Base-by-base conservation (phyloP, 2,329 filamentous ascomycete species). In the Pyricularia pennisetigena region DNA sequence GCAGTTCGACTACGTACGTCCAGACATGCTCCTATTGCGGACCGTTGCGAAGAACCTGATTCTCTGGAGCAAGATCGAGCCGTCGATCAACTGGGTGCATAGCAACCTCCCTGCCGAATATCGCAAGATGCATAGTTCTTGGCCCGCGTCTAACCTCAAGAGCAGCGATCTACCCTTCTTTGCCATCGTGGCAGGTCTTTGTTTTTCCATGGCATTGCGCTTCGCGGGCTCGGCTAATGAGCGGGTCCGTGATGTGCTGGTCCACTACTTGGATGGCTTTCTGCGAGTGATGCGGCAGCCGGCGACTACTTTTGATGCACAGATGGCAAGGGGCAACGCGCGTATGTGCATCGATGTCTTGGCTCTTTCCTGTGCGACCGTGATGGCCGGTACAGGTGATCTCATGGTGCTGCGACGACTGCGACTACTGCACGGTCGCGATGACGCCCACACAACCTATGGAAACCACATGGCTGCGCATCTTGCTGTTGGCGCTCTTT, bases 311-410 rank as follows among this genome's bases (percentile, higher is more conserved):
- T 98, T 97, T 75, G 96, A 99, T 75, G 88, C 91, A 62, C 93
- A 92, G 74, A 84, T 97, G 20, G 88, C 94, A 2, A 86, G 92
- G 41, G 90, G 91, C 67, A 94, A 94, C 8, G 89, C 94, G 1
- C 86, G 93, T 54, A 96, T 96, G 81, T 98, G 95, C 74, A 92
- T 97, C 74, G 94, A 98, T 74, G 83, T 96, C 2, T 79, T 97
- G 12, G 92, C 92, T 0, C 82, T 99, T 6, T 90, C 93, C 6
- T 87, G 88, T 26, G 89, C 95, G 0, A 92, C 91, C 1, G 92
- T 98, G 67, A 98, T 98, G 94, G 93, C 96, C 6, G 95, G 95
- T 30, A 97, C 93, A 0, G 95, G 96, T 57, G 96, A 99, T 75
- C 81, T 99, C 24, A 80, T 86, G 2, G 89, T 97, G 1, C 90